Conservation (phyloP, 495 filamentous ascomycete species). For the Chlorociboria aeruginascens region DNA sequence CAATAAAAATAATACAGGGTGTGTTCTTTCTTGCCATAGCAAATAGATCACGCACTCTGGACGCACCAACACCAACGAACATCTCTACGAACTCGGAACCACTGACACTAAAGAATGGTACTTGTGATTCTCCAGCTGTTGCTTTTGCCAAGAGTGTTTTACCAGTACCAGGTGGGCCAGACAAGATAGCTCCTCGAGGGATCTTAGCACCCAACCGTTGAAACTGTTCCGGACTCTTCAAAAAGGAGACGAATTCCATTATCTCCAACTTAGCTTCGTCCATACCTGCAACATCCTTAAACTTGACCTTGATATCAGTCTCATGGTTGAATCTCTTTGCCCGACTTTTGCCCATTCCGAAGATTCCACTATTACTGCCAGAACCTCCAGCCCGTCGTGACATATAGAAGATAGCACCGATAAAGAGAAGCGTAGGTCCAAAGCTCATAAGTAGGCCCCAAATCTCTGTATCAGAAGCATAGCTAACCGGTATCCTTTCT, state of each 20-base stretch:
- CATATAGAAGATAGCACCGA: conserved; percentile 64
- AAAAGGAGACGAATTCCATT: conserved; percentile 97
- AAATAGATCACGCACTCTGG: conserved; percentile 89
- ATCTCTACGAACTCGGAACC: conserved; percentile 99
- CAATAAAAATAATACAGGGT: conserved; percentile 98
- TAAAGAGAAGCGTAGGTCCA: conserved; percentile 75
- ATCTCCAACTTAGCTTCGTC: conserved; percentile 97
- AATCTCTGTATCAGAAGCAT: conserved; percentile 62
- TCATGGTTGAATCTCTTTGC: conserved; percentile 97
- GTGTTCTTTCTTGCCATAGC: conserved; percentile 89
- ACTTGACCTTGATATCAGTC: conserved; percentile 89
- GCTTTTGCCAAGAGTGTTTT: conserved; percentile 96
- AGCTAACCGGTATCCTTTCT: conserved; percentile 85
- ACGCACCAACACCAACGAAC: conserved; percentile 97
- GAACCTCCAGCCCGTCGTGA: conserved; percentile 44
- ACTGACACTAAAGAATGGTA: conserved; percentile 96
- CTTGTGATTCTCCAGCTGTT: conserved; percentile 91
- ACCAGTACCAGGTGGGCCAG: conserved; percentile 93
- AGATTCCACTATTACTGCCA: conserved; percentile 68
- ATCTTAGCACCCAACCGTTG: conserved; percentile 94
- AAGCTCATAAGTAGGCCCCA: conserved; percentile 58
- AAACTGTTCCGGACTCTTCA: conserved; percentile 81
- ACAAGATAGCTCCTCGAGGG: conserved; percentile 89
- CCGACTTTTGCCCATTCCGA: conserved; percentile 88
- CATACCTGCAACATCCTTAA: conserved; percentile 95